Conservation (phyloP, 345 rosid genomes). For the Hevea brasiliensis region DNA sequence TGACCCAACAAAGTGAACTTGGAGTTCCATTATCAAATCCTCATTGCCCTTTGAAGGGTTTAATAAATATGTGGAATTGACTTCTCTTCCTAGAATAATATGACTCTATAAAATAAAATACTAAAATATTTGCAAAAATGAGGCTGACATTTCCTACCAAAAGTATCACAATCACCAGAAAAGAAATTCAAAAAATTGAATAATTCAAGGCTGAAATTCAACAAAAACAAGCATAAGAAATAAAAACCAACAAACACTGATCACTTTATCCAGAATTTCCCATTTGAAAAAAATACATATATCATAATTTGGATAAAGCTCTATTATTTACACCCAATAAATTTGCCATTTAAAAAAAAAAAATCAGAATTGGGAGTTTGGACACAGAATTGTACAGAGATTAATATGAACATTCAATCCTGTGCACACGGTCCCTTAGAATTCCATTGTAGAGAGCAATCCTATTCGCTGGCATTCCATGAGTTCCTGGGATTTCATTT, state of each 20-base stretch:
- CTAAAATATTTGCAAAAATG: constrained; percentile 5
- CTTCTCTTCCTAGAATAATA: neutral
- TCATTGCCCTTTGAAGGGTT: neutral
- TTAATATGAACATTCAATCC: constrained; percentile 46
- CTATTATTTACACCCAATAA: neutral
- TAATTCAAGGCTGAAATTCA: neutral
- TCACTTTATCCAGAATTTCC: neutral
- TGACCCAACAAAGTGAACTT: no score
- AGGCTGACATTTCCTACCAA: neutral
- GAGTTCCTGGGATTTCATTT: constrained; percentile 31
- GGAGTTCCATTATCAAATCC: no score
- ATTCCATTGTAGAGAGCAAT: constrained; percentile 69
- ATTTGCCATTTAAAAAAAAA: neutral
- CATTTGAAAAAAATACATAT: no score
- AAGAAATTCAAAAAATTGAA: neutral
- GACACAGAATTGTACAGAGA: neutral
- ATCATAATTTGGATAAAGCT: constrained; percentile 9
- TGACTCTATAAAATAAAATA: no score
- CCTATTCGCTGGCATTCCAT: constrained; percentile 46
- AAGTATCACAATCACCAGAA: neutral
- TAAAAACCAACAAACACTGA: no score
- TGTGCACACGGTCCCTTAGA: constrained; percentile 55
- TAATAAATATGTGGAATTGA: neutral
- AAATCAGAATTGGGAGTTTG: neutral
- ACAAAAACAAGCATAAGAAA: no score